phyloP scores from a whole-genome alignment of 1,284 basidiomycete genomes.

The Pseudozyma tsukubaensis region DNA sequence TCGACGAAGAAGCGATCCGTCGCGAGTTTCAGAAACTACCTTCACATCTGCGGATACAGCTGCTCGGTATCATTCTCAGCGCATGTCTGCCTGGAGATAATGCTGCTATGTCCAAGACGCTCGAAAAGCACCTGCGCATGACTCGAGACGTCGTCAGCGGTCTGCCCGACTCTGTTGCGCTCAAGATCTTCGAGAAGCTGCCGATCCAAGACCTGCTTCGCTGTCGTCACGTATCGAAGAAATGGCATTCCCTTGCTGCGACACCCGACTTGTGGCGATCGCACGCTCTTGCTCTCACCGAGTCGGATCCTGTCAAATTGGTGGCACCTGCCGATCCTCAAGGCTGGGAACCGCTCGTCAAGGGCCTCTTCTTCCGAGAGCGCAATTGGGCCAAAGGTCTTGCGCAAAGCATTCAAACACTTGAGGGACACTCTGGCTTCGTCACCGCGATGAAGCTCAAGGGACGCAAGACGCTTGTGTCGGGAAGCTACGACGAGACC shows the following conservation, averaged over 20 bases:
- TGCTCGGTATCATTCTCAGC: slow-evolving; percentile 53
- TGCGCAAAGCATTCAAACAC: slow-evolving; percentile 80
- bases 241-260: slow-evolving; percentile 78
- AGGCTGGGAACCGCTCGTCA: slow-evolving; percentile 77
- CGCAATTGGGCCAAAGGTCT: slow-evolving; percentile 78
- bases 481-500: slow-evolving; percentile 85
- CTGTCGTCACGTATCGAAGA: slow-evolving; percentile 76
- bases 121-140: slow-evolving; percentile 82
- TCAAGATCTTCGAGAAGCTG: slow-evolving; percentile 77
- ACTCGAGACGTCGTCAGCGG: slow-evolving; percentile 83
- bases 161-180: slow-evolving; percentile 77
- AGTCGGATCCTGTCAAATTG: slow-evolving; percentile 75
- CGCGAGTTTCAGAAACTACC: slow-evolving; percentile 44
- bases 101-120: slow-evolving; percentile 68
- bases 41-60: slow-evolving; percentile 38
- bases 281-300: slow-evolving; percentile 80
- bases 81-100: slow-evolving; percentile 59
- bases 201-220: slow-evolving; percentile 73
- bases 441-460: slow-evolving; percentile 84
- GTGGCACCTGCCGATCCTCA: slow-evolving; percentile 36
- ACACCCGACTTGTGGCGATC: slow-evolving; percentile 81
- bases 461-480: slow-evolving; percentile 76
- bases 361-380: slow-evolving; percentile 84
- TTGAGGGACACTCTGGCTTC: slow-evolving; percentile 86
- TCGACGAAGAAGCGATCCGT: slow-evolving; percentile 48